Conservation (phyloP, 1,284 basidiomycete genomes). For the Cryptococcus maquisensis region DNA sequence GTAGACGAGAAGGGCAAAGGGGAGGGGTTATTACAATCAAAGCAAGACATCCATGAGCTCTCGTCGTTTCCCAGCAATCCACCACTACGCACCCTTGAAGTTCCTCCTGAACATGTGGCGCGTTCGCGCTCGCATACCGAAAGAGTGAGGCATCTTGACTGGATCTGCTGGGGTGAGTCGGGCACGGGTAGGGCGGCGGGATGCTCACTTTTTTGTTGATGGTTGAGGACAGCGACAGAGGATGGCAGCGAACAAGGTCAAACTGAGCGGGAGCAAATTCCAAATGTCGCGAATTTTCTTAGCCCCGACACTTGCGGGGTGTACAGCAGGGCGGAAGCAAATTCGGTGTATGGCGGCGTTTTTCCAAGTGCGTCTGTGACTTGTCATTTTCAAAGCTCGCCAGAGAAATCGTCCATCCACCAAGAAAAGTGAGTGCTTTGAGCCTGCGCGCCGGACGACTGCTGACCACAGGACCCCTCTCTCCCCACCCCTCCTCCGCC, state of each 20-base stretch:
- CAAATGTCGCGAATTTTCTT: not conserved
- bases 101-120: constrained; percentile 99
- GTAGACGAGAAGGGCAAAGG: not conserved
- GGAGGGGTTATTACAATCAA: not conserved
- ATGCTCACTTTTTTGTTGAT: not conserved
- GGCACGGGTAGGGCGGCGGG: not conserved
- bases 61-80: not conserved
- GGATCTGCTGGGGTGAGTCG: not conserved
- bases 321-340: not conserved
- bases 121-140: constrained; percentile 99
- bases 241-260: constrained; percentile 6
- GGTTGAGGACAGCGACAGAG: not conserved
- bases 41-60: not conserved
- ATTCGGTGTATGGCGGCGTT: not conserved
- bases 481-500: not conserved
- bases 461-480: not conserved
- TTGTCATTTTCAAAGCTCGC: not conserved
- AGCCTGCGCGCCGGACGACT: not conserved
- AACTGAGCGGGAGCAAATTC: constrained; percentile 2
- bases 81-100: constrained; percentile 73
- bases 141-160: constrained; percentile 97
- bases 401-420: constrained; percentile 10
- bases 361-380: not conserved
- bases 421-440: constrained; percentile 17
- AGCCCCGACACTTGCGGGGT: not conserved